Conservation (phyloP, 495 filamentous ascomycete genomes). For the Talaromyces thailandensis region DNA sequence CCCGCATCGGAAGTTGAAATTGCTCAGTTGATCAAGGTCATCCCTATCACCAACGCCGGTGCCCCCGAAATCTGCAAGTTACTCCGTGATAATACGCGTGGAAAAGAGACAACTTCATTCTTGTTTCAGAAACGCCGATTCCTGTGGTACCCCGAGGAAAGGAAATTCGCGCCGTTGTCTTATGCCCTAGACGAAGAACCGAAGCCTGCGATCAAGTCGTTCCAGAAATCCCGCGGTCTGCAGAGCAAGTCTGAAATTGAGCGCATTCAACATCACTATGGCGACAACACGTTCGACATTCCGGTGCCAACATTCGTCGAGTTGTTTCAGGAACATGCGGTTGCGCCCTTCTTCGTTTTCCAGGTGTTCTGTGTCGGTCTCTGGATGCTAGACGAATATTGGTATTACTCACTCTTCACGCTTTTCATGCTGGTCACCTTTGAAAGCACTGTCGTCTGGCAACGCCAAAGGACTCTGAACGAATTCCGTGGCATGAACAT, state of each 20-base stretch:
- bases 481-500: conserved; percentile 99
- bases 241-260: conserved; percentile 61
- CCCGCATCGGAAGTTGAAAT: conserved; percentile 60
- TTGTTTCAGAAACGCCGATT: conserved; percentile 98
- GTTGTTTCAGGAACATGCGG: conserved; percentile 95
- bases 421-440: conserved; percentile 97
- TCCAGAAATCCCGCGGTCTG: conserved; percentile 73
- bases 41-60: conserved; percentile 84
- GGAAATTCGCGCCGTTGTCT: conserved; percentile 67
- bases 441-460: conserved; percentile 98
- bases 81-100: conserved; percentile 59
- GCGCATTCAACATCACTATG: conserved; percentile 82
- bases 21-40: conserved; percentile 87
- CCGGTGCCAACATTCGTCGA: conserved; percentile 92
- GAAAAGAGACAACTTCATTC: conserved; percentile 73
- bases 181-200: conserved; percentile 83
- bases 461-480: conserved; percentile 89
- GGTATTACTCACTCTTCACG: conserved; percentile 99
- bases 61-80: conserved; percentile 80
- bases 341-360: conserved; percentile 98
- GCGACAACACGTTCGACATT: conserved; percentile 94
- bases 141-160: conserved; percentile 62
- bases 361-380: conserved; percentile 97
- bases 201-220: conserved; percentile 61
- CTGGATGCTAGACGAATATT: conserved; percentile 99